These are phyloP conservation scores for Neonectria neomacrospora DNA, from an alignment of 2,329 filamentous ascomycete species.

Conservation along the genomic window DNA sequence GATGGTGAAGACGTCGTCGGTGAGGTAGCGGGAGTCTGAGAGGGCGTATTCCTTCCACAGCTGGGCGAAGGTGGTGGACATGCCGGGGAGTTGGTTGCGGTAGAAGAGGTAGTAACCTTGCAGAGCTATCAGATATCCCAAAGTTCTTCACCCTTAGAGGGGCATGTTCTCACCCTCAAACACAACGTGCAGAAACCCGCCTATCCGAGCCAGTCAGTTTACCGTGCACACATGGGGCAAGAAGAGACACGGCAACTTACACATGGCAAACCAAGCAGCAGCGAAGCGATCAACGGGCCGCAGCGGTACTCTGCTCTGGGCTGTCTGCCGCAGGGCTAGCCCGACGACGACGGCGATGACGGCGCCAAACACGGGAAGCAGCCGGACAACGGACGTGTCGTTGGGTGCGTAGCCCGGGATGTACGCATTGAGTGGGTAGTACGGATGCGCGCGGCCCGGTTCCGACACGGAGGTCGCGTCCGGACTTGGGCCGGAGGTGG, in stretches of 20 bases:
- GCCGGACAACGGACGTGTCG: constrained; percentile 49
- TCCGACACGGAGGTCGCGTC: background rate
- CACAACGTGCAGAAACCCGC: constrained; percentile 77
- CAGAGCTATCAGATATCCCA: constrained; percentile 6
- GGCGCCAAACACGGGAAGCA: constrained; percentile 52
- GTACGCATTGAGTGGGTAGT: constrained; percentile 57
- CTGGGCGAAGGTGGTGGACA: constrained; percentile 81
- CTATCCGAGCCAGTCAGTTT: constrained; percentile 49
- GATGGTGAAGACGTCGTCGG: constrained; percentile 83
- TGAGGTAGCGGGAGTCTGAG: constrained; percentile 88
- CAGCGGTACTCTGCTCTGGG: constrained; percentile 33
- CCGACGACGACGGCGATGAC: constrained; percentile 52
- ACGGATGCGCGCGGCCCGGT: constrained; percentile 55
- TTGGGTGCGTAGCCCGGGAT: constrained; percentile 62
- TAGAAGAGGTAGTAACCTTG: constrained; percentile 80
- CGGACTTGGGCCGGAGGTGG: constrained; percentile 6
- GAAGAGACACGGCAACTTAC: constrained; percentile 50
- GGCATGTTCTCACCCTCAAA: constrained; percentile 73
- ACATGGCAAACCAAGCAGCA: constrained; percentile 66
- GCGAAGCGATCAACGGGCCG: constrained; percentile 54
- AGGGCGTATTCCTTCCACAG: constrained; percentile 94
- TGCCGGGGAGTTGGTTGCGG: constrained; percentile 71
- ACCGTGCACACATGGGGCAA: background rate
- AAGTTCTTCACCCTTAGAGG: background rate
- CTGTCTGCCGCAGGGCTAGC: constrained; percentile 42